Percentiles rank a stretch among this genome's conserved stretches.
These are phyloP conservation scores for Boletus tylopilopsis DNA, from an alignment of 768 basidiomycete species.

Conservation along the genomic window DNA sequence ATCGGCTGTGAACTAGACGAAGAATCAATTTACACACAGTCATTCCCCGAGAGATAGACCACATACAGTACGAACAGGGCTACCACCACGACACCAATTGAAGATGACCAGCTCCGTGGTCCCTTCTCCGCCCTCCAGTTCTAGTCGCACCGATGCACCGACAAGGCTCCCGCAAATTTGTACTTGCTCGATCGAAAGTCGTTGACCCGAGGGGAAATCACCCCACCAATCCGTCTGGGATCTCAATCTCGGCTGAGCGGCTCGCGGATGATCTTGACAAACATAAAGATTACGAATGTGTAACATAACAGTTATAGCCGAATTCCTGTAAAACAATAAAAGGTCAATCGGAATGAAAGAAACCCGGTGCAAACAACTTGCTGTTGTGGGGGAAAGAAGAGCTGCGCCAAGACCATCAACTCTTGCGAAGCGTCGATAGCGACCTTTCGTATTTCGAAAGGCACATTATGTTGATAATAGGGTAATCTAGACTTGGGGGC, in stretches of 20 bases:
- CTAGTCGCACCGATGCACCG: slow-evolving; percentile 27
- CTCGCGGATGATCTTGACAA: slow-evolving; percentile 51
- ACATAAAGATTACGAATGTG: slow-evolving; percentile 54
- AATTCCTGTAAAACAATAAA: slow-evolving; percentile 18
- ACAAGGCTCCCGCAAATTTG: slow-evolving; percentile 27
- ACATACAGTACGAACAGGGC: slow-evolving; percentile 27
- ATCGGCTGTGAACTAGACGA: slow-evolving; percentile 25
- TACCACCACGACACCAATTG: slow-evolving; percentile 28
- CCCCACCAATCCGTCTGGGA: slow-evolving; percentile 36
- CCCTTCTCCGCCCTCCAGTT: slow-evolving; percentile 31
- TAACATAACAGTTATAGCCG: slow-evolving; percentile 29
- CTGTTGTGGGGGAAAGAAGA: slow-evolving; percentile 29
- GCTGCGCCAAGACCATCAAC: slow-evolving; percentile 29
- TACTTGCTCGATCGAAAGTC: slow-evolving; percentile 28
- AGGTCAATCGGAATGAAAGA: not conserved
- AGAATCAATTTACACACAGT: not conserved
- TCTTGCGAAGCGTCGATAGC: slow-evolving; percentile 31
- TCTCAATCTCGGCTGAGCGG: slow-evolving; percentile 27
- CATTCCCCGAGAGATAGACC: not conserved
- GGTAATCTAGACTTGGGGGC: slow-evolving; percentile 22
- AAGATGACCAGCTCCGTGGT: slow-evolving; percentile 29
- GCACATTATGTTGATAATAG: slow-evolving; percentile 30
- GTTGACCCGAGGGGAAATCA: slow-evolving; percentile 29
- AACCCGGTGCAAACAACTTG: slow-evolving; percentile 1
- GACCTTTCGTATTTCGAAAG: slow-evolving; percentile 32